These are phyloP conservation scores for Rhizoclosmatium globosum DNA, from an alignment of 192 early-diverging fungal species.

Conservation along the genomic window DNA sequence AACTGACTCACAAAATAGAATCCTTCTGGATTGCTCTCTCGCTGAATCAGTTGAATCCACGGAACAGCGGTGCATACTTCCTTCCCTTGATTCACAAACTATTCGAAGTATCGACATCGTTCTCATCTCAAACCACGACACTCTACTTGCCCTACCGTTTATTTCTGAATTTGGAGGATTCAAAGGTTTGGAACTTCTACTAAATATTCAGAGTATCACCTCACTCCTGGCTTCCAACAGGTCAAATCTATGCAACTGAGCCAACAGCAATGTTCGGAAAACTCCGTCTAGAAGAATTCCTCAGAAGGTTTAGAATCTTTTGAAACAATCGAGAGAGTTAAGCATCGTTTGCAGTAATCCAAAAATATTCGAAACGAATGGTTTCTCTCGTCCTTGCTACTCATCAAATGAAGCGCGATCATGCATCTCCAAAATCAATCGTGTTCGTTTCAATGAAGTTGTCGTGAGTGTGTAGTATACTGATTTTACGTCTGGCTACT, in stretches of 20 bases:
- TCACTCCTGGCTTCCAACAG: neutral
- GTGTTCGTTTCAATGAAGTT: slow-evolving; percentile 26
- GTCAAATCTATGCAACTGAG: slow-evolving; percentile 22
- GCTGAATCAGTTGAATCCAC: neutral
- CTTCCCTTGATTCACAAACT: neutral
- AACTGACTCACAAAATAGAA: neutral
- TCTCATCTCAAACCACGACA: slow-evolving; percentile 14
- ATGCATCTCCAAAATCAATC: slow-evolving; percentile 20
- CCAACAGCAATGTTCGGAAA: slow-evolving; percentile 27
- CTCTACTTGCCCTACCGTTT: slow-evolving; percentile 11
- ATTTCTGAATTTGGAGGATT: slow-evolving; percentile 19
- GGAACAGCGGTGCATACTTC: neutral
- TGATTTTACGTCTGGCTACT: neutral
- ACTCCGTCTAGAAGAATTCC: slow-evolving; percentile 17
- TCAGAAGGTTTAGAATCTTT: neutral
- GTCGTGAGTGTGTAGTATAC: slow-evolving; percentile 1
- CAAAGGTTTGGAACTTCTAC: slow-evolving; percentile 14
- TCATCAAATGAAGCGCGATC: slow-evolving; percentile 17
- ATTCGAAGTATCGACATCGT: slow-evolving; percentile 12
- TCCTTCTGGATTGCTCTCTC: slow-evolving; percentile 28
- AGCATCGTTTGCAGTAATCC: neutral
- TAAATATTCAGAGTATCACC: neutral
- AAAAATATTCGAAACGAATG: slow-evolving; percentile 1
- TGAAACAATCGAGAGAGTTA: neutral
- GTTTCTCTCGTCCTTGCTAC: slow-evolving; percentile 11